phyloP scores from a whole-genome alignment of 2,329 filamentous ascomycete species.

The Atkinsonella texensis region DNA sequence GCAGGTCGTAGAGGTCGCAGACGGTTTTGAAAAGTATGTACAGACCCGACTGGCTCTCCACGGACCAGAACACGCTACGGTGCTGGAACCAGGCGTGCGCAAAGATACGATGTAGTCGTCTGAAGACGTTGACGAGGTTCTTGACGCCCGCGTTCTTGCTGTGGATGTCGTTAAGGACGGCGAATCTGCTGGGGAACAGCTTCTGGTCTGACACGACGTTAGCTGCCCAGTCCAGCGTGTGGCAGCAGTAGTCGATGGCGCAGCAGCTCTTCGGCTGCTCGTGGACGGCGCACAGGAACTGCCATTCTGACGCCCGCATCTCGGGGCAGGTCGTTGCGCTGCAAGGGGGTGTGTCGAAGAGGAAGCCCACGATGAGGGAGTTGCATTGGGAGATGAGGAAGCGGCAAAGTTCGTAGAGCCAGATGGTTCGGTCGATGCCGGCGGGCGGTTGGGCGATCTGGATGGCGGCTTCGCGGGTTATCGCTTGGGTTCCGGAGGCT shows the following conservation, averaged over 20 bases:
- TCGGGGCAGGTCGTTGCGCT: constrained; percentile 84
- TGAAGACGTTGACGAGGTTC: constrained; percentile 89
- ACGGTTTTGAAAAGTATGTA: constrained; percentile 97
- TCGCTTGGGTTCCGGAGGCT: constrained; percentile 51
- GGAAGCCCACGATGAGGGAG: constrained; percentile 80
- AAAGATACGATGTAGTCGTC: constrained; percentile 89
- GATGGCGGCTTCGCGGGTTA: constrained; percentile 63
- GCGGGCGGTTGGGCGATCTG: constrained; percentile 69
- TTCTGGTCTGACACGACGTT: constrained; percentile 91
- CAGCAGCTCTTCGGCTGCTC: constrained; percentile 95
- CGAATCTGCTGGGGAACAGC: constrained; percentile 81
- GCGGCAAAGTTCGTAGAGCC: constrained; percentile 96
- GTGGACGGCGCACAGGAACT: constrained; percentile 95
- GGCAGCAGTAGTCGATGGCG: constrained; percentile 97
- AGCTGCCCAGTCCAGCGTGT: constrained; percentile 95
- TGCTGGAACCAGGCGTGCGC: constrained; percentile 99
- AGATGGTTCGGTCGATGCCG: constrained; percentile 74
- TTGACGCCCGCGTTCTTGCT: constrained; percentile 56
- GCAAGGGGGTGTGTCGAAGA: constrained; percentile 82
- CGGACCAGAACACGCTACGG: constrained; percentile 84
- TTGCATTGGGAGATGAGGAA: constrained; percentile 95
- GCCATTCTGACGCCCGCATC: constrained; percentile 98
- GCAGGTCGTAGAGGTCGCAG: constrained; percentile 79
- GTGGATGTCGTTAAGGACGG: constrained; percentile 41
- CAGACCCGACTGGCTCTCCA: constrained; percentile 80